Evolutionary conservation across 2,329 filamentous ascomycete genomes (phyloP).

Genomic region (Colletotrichum navitas): DNA sequence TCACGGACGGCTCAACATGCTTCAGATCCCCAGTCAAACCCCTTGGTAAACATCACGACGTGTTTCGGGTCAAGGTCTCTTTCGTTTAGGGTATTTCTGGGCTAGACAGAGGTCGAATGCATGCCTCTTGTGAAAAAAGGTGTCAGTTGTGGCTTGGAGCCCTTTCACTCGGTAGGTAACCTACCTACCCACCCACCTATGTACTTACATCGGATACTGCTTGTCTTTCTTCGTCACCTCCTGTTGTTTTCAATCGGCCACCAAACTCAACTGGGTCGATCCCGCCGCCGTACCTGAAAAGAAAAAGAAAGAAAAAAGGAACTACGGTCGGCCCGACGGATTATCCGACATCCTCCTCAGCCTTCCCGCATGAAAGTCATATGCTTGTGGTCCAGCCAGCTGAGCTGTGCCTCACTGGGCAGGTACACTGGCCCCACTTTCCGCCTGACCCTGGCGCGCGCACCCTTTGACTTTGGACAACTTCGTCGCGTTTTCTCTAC

Average conservation of each 20-base stretch:
- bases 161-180: background rate
- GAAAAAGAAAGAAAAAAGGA: conserved; percentile 10
- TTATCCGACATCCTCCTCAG: conserved; percentile 22
- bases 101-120: background rate
- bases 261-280: background rate
- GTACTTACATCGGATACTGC: background rate
- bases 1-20: background rate
- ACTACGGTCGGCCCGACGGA: conserved; percentile 26
- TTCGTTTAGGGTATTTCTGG: background rate
- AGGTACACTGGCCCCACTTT: conserved; percentile 37
- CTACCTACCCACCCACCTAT: background rate
- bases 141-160: background rate
- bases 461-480: conserved; percentile 31
- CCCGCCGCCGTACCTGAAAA: background rate
- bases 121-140: too few species aligned
- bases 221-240: background rate
- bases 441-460: conserved; percentile 33
- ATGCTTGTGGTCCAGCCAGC: conserved; percentile 7
- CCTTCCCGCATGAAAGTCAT: conserved; percentile 16
- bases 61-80: background rate
- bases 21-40: background rate
- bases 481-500: conserved; percentile 38
- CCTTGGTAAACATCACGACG: background rate
- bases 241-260: background rate
- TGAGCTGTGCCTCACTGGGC: conserved; percentile 28